Conservation (phyloP, 2,329 filamentous ascomycete genomes). For the Alternaria gaisen region DNA sequence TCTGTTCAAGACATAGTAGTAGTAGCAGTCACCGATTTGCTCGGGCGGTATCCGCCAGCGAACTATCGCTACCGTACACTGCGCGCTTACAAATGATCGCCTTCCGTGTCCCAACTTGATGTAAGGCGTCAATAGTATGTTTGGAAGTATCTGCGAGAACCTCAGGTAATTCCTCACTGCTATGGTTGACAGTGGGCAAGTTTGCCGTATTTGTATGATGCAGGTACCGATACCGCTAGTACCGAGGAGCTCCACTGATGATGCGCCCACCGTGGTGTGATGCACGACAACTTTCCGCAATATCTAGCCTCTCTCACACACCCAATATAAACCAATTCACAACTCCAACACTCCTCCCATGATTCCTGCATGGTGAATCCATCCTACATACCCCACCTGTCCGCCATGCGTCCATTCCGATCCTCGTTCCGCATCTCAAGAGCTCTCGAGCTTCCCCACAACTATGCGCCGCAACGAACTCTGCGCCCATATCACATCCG, state of each 20-base stretch:
- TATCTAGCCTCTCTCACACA: slow-evolving; percentile 8
- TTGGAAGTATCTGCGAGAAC: background rate
- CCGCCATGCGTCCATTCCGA: slow-evolving; percentile 42
- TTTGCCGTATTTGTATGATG: slow-evolving; percentile 31
- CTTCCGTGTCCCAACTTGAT: background rate
- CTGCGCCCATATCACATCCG: slow-evolving; percentile 30
- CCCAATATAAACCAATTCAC: slow-evolving; percentile 17
- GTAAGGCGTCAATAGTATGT: background rate
- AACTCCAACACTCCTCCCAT: slow-evolving; percentile 15
- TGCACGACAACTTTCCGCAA: slow-evolving; percentile 22
- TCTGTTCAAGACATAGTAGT: background rate
- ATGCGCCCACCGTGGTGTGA: slow-evolving; percentile 47
- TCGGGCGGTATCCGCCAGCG: background rate
- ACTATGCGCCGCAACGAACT: slow-evolving; percentile 34
- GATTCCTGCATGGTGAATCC: slow-evolving; percentile 24
- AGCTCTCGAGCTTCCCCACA: slow-evolving; percentile 39
- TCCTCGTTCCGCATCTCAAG: slow-evolving; percentile 35
- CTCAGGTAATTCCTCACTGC: background rate
- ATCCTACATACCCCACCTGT: slow-evolving; percentile 22
- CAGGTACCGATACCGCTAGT: slow-evolving; percentile 21
- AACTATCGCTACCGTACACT: background rate
- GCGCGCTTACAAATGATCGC: background rate
- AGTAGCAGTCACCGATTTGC: background rate
- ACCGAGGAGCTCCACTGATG: slow-evolving; percentile 25
- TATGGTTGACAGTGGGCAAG: background rate